Percentiles rank a stretch among this genome's conserved stretches.
phyloP scores from a whole-genome alignment of 345 rosid genomes.

The Salix brachista region DNA sequence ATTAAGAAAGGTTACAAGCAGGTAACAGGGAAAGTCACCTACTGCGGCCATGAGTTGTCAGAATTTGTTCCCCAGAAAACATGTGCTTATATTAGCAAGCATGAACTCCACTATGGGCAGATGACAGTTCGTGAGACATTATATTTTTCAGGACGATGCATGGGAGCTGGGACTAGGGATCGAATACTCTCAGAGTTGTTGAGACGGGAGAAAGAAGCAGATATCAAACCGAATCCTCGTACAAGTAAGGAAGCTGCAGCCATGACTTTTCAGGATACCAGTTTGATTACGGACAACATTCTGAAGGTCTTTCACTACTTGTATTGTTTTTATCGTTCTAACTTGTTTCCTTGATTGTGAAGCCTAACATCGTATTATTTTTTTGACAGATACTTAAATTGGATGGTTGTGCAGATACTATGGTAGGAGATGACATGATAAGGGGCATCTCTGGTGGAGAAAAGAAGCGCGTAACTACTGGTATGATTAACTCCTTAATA shows the following conservation, averaged over 20 bases:
- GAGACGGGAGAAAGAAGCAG: constrained; percentile 39
- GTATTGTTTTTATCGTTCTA: not conserved
- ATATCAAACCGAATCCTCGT: constrained; percentile 37
- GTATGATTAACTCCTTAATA: constrained; percentile 2
- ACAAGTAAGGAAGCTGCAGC: constrained; percentile 36
- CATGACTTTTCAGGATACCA: constrained; percentile 31
- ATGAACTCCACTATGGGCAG: constrained; percentile 41
- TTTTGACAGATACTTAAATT: constrained; percentile 31
- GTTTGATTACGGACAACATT: constrained; percentile 31
- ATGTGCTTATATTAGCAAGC: constrained; percentile 43
- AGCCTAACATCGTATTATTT: too few species aligned
- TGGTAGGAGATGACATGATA: constrained; percentile 48
- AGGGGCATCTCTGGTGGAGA: constrained; percentile 51
- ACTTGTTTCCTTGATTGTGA: not conserved
- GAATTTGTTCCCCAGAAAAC: constrained; percentile 47
- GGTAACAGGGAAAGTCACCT: constrained; percentile 37
- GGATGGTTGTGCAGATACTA: constrained; percentile 40
- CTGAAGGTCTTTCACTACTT: constrained; percentile 33
- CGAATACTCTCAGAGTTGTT: constrained; percentile 36
- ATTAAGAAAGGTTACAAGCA: not conserved
- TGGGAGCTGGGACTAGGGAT: constrained; percentile 38
- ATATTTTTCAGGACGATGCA: constrained; percentile 40
- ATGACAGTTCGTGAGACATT: constrained; percentile 49
- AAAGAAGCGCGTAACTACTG: constrained; percentile 45
- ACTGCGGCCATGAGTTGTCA: constrained; percentile 40